A percentile compares a stretch with the other conserved stretches of the same genome.
Conservation (phyloP, 768 basidiomycete genomes). For the Wakefieldia striispora region DNA sequence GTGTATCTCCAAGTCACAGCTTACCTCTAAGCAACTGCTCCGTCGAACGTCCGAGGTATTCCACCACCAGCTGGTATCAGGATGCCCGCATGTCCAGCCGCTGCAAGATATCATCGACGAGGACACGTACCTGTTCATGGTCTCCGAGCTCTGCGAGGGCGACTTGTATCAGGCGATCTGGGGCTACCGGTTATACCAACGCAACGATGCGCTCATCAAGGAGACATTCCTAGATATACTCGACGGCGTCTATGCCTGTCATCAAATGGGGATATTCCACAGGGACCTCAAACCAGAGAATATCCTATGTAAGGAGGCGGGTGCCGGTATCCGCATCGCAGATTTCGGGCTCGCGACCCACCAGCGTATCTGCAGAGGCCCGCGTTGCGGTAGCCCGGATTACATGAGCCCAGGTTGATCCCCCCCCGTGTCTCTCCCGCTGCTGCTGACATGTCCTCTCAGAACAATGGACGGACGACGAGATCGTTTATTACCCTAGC, state of each 20-base stretch:
- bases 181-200: slow-evolving; percentile 47
- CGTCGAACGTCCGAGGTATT: slow-evolving; percentile 69
- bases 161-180: slow-evolving; percentile 78
- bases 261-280: slow-evolving; percentile 70
- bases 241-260: slow-evolving; percentile 75
- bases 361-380: slow-evolving; percentile 43
- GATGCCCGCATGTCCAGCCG: slow-evolving; percentile 64
- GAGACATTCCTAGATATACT: slow-evolving; percentile 74
- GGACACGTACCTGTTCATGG: slow-evolving; percentile 61
- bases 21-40: slow-evolving; percentile 52
- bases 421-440: not conserved
- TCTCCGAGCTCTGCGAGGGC: slow-evolving; percentile 56
- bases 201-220: slow-evolving; percentile 62
- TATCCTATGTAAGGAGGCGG: slow-evolving; percentile 57
- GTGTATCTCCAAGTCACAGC: slow-evolving; percentile 60
- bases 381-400: slow-evolving; percentile 56
- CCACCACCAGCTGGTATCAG: slow-evolving; percentile 50
- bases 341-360: slow-evolving; percentile 77
- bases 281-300: slow-evolving; percentile 90
- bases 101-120: slow-evolving; percentile 65
- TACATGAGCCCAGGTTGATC: slow-evolving; percentile 72
- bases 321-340: slow-evolving; percentile 55
- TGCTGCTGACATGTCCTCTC: not conserved
- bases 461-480: slow-evolving; percentile 54
- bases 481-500: slow-evolving; percentile 33